A percentile compares a stretch with the other conserved stretches of the same genome.
Evolutionary conservation across 306 rosid genomes (phyloP).

Genomic region (Potentilla sterilis): DNA sequence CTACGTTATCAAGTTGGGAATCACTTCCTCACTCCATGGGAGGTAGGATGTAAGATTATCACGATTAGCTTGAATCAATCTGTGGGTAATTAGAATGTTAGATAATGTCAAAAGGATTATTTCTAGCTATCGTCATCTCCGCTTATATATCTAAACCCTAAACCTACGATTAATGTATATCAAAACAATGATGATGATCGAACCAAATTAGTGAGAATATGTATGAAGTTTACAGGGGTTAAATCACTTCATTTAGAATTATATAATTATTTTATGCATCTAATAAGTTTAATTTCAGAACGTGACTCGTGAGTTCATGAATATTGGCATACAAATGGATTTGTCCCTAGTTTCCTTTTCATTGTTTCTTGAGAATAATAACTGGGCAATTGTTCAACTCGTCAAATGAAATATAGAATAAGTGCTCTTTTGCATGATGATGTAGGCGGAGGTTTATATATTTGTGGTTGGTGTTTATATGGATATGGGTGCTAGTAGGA

Average conservation of each 20-base stretch:
- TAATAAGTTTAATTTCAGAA: not conserved
- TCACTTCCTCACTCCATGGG: conserved; percentile 19
- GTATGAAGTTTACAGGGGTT: not conserved
- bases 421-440: conserved; percentile 23
- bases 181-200: not conserved
- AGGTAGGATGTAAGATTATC: not conserved
- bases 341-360: not conserved
- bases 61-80: not conserved
- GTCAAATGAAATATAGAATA: conserved; percentile 7
- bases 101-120: not conserved
- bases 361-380: not conserved
- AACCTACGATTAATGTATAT: not conserved
- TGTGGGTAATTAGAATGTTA: not conserved
- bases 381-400: conserved; percentile 6
- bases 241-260: not conserved
- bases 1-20: conserved; percentile 5
- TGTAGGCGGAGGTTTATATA: not conserved
- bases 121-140: not conserved
- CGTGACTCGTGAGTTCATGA: not conserved
- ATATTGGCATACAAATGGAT: not conserved
- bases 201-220: not conserved
- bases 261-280: not conserved
- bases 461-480: conserved; percentile 8
- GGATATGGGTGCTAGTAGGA: conserved; percentile 17
- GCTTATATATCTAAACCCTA: not conserved